Evolutionary conservation across 2,329 filamentous ascomycete species (phyloP), one percentile per base, ranked within the genome.

Genomic region (Laburnicola sp.): DNA sequence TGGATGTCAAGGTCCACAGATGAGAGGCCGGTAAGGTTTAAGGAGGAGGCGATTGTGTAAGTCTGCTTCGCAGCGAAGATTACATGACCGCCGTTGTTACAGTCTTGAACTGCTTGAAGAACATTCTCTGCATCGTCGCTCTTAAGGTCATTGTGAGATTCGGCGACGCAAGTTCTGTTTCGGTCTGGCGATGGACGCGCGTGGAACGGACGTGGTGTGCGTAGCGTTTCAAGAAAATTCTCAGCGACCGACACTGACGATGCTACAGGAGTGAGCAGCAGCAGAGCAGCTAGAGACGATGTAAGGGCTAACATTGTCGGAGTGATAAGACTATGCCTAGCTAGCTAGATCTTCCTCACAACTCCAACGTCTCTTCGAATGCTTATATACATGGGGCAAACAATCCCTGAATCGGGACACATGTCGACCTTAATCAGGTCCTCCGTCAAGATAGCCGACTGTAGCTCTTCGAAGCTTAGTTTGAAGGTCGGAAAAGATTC

Each of bases 21-120:
- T 35, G 83, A 75, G 22, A 88, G 72, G 65, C 86, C 86, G 0
- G 83, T 86, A 59, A 88, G 69, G 60, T 89, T 82, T 30, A 89
- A 66, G 0, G 85, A 82, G 0, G 82, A 87, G 9, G 80, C 84
- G 54, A 89, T 80, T 1, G 77, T 81, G 64, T 88, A 89, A 3
- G 75, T 77, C 50, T 76, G 73, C 30, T 81, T 79, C 16, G 74
- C 72, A 2, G 78, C 74, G 40, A 88, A 81, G 2, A 87, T 75
- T 3, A 86, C 80, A 8, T 80, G 81, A 5, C 85, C 85, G 9
- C 84, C 84, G 51, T 83, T 72, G 60, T 87, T 87, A 69, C 85
- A 87, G 51, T 76, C 62, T 41, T 83, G 72, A 48, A 86, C 69
- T 0, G 84, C 82, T 1, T 75, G 66, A 5, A 86, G 58, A 42